Percentiles rank a stretch among this genome's conserved stretches.
phyloP scores from a whole-genome alignment of 2,329 filamentous ascomycete genomes.

The Colletotrichum paranaense region DNA sequence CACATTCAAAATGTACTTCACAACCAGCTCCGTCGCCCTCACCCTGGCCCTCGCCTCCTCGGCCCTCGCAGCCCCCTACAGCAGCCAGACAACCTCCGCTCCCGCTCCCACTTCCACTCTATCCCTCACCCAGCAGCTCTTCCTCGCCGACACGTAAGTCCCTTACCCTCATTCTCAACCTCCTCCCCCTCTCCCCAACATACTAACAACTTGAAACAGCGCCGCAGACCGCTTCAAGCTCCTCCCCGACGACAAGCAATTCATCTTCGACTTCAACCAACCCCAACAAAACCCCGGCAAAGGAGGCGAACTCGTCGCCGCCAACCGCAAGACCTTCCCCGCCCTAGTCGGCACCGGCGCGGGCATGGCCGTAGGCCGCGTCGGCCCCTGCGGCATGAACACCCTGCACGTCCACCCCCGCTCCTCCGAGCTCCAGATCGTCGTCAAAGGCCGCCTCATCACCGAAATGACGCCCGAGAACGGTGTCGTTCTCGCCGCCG shows the following conservation, averaged over 20 bases:
- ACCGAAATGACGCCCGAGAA: constrained; percentile 66
- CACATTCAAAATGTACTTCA: constrained; percentile 45
- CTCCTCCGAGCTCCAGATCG: constrained; percentile 63
- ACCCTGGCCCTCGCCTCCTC: constrained; percentile 53
- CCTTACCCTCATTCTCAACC: too few relatives aligned
- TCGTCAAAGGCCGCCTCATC: constrained; percentile 59
- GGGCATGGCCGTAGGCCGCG: constrained; percentile 62
- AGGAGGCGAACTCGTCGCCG: constrained; percentile 61
- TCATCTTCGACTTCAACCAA: constrained; percentile 61
- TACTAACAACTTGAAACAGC: constrained; percentile 39
- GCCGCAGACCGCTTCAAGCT: constrained; percentile 56
- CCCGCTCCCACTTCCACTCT: constrained; percentile 33
- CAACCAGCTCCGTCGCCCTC: constrained; percentile 46
- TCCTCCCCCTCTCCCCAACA: constrained; percentile 16
- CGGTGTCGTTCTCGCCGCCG: constrained; percentile 54
- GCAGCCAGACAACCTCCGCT: constrained; percentile 23
- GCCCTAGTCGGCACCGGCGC: constrained; percentile 63
- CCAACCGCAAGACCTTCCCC: constrained; percentile 68
- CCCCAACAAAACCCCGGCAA: constrained; percentile 45
- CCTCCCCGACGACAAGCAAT: constrained; percentile 55
- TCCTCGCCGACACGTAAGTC: constrained; percentile 51
- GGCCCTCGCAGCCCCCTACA: constrained; percentile 41
- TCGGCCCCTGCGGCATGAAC: constrained; percentile 66
- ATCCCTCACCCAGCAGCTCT: constrained; percentile 49
- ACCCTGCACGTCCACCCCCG: constrained; percentile 67